A percentile compares a stretch with the other conserved stretches of the same genome.
These are phyloP conservation scores for Dryas octopetala DNA, from an alignment of 306 rosid species.

Conservation along the genomic window DNA sequence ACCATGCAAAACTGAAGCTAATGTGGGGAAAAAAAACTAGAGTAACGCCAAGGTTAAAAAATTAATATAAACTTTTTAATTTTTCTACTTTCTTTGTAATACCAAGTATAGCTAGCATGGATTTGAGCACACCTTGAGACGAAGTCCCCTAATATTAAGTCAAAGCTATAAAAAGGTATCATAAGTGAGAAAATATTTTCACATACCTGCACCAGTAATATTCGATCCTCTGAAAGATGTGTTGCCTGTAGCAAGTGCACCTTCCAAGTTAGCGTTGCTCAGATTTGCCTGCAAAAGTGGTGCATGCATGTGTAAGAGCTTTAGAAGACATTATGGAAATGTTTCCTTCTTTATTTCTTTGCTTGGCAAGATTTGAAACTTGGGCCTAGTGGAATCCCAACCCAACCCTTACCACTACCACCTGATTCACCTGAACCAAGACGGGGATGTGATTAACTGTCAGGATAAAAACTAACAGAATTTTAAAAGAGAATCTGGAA, in stretches of 20 bases:
- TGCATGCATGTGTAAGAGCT: constrained; percentile 25
- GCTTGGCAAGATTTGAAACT: not conserved
- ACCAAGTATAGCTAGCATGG: not conserved
- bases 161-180: not conserved
- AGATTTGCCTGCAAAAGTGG: constrained; percentile 67
- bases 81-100: not conserved
- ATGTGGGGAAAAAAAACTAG: not conserved
- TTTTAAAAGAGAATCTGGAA: not conserved
- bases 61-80: not conserved
- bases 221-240: constrained; percentile 81
- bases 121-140: not conserved
- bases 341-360: not conserved
- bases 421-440: not conserved
- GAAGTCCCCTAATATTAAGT: constrained; percentile 17
- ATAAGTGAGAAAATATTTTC: constrained; percentile 6
- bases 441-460: not conserved
- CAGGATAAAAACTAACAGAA: not conserved
- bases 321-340: not conserved
- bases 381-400: not conserved
- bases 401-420: not conserved
- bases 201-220: constrained; percentile 82
- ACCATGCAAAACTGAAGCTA: not conserved
- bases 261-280: constrained; percentile 91
- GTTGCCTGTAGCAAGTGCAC: constrained; percentile 90
- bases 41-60: not conserved